Conservation (phyloP, 2,329 filamentous ascomycete species). For the Fusarium pseudonygamai region DNA sequence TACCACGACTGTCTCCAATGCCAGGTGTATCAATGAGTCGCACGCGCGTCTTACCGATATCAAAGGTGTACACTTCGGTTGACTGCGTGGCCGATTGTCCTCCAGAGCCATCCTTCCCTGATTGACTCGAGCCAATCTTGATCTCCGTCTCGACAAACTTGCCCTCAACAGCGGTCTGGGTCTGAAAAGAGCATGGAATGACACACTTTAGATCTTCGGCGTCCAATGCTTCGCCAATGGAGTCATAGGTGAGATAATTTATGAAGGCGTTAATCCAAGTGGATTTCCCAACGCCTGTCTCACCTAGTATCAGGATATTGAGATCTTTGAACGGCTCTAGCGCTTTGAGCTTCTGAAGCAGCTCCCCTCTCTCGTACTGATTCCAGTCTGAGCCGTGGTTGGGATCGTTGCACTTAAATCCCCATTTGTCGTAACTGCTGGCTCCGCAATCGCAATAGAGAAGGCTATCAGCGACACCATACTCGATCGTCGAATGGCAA, state of each 20-base stretch:
- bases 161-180: not conserved
- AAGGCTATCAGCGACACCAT: not conserved
- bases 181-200: not conserved
- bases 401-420: not conserved
- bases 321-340: not conserved
- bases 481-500: not conserved
- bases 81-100: not conserved
- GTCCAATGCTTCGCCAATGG: not conserved
- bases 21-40: not conserved
- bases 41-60: not conserved
- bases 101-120: not conserved
- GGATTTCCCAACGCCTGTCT: constrained; percentile 42
- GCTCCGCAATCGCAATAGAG: not conserved
- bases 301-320: constrained; percentile 18
- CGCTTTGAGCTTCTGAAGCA: not conserved
- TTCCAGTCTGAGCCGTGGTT: not conserved
- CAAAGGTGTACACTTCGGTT: not conserved
- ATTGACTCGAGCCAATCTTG: not conserved
- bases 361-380: not conserved
- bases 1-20: not conserved
- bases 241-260: not conserved
- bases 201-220: not conserved
- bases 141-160: not conserved
- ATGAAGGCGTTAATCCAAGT: not conserved
- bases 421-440: not conserved